phyloP scores from a whole-genome alignment of 352 stramenopile genomes.

The Thraustochytrium sp. region DNA sequence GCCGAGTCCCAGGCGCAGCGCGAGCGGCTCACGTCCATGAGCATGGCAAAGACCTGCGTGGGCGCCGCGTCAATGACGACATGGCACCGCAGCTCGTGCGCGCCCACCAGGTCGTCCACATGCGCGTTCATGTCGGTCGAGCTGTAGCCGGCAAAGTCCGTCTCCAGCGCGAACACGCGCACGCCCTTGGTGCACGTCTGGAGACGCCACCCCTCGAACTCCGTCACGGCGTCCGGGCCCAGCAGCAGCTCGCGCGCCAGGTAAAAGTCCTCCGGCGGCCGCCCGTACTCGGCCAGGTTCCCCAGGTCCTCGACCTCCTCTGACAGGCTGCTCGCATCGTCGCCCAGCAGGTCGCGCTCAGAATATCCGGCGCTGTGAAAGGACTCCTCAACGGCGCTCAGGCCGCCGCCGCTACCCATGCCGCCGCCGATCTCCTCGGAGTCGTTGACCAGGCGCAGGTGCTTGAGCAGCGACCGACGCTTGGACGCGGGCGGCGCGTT shows the following conservation, averaged over 20 bases:
- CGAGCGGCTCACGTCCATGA: conserved; percentile 15
- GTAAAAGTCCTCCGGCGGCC: background rate
- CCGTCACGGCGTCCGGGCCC: background rate
- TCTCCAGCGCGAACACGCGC: background rate
- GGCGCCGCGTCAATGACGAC: background rate
- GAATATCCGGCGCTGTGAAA: too few relatives aligned
- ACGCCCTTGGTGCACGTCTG: background rate
- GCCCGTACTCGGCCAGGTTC: background rate
- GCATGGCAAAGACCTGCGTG: conserved; percentile 24
- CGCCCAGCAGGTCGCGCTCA: too few relatives aligned
- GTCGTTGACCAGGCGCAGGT: background rate
- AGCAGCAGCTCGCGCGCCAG: background rate
- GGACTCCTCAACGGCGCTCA: too few relatives aligned
- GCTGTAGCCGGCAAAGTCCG: conserved; percentile 20
- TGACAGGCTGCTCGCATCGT: background rate
- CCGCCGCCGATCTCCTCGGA: too few relatives aligned
- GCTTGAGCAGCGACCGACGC: background rate
- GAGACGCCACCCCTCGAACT: background rate
- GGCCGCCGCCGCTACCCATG: too few relatives aligned
- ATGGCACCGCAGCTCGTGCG: background rate
- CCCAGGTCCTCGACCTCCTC: background rate
- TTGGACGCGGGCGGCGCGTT: background rate
- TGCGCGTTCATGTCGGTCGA: conserved; percentile 10
- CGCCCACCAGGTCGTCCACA: background rate
- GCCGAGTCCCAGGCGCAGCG: background rate